Conservation (phyloP, 768 basidiomycete genomes). For the Amanita phalloides region DNA sequence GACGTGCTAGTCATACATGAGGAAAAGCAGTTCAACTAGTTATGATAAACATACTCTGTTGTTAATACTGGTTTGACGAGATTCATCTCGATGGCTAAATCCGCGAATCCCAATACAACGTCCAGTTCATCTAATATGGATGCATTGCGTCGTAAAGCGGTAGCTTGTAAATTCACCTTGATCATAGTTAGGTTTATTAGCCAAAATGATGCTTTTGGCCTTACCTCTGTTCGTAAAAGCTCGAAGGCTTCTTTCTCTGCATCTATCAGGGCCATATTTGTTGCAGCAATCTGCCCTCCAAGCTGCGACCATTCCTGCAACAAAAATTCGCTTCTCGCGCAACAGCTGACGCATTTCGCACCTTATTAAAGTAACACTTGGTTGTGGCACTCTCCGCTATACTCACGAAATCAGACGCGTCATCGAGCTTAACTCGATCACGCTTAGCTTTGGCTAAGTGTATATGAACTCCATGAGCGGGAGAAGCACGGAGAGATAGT, state of each 20-base stretch:
- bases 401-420: slow-evolving; percentile 38
- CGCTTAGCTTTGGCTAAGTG: slow-evolving; percentile 59
- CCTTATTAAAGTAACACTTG: slow-evolving; percentile 58
- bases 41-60: slow-evolving; percentile 44
- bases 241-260: slow-evolving; percentile 73
- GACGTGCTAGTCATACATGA: slow-evolving; percentile 25
- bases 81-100: slow-evolving; percentile 66
- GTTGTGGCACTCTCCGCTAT: slow-evolving; percentile 59
- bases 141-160: slow-evolving; percentile 60
- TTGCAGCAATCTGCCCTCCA: slow-evolving; percentile 57
- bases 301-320: slow-evolving; percentile 65
- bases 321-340: background rate
- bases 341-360: slow-evolving; percentile 16
- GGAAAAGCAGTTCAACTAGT: background rate
- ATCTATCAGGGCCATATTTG: slow-evolving; percentile 33
- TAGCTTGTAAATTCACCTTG: slow-evolving; percentile 53
- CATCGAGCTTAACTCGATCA: slow-evolving; percentile 39
- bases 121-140: slow-evolving; percentile 82
- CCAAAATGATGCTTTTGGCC: background rate
- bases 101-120: slow-evolving; percentile 71
- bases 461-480: slow-evolving; percentile 64
- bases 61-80: slow-evolving; percentile 63
- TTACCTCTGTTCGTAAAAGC: slow-evolving; percentile 54
- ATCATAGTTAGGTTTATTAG: background rate
- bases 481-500: slow-evolving; percentile 58